phyloP scores from a whole-genome alignment of 2,329 filamentous ascomycete genomes.

The Reticulascus tulasneorum region DNA sequence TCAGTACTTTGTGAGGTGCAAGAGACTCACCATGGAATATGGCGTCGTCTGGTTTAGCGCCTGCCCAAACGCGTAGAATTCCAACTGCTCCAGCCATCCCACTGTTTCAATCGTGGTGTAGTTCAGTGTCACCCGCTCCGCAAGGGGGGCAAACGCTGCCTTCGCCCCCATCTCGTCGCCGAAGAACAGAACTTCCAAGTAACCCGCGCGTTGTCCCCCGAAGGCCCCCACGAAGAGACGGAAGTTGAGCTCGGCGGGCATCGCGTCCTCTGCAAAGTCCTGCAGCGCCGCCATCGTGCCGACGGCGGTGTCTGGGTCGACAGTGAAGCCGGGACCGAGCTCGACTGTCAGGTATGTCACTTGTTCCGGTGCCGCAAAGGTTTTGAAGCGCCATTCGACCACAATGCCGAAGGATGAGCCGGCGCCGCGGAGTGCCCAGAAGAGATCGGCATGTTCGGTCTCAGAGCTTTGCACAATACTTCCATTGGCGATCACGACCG shows the following conservation, averaged over 20 bases:
- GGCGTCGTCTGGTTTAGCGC: conserved; percentile 20
- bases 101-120: conserved; percentile 1
- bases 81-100: conserved; percentile 21
- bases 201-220: conserved; percentile 7
- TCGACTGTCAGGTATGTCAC: conserved; percentile 21
- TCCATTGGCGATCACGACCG: conserved; percentile 32
- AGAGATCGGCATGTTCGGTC: conserved; percentile 33
- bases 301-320: background rate
- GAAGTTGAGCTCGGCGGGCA: conserved; percentile 23
- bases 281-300: conserved; percentile 17
- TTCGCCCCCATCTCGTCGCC: conserved; percentile 16
- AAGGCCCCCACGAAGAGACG: conserved; percentile 12
- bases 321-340: too few relatives aligned
- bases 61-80: conserved; percentile 7
- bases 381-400: conserved; percentile 33
- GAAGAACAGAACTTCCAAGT: conserved; percentile 25
- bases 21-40: conserved; percentile 13
- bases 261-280: conserved; percentile 15
- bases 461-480: conserved; percentile 25
- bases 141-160: conserved; percentile 13
- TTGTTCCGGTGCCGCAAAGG: conserved; percentile 29
- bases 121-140: conserved; percentile 9
- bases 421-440: conserved; percentile 39
- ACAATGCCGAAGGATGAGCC: conserved; percentile 39
- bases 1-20: background rate